Evolutionary conservation across 1,284 basidiomycete species (phyloP).

Genomic region (Melampsora abietis-canadensis): DNA sequence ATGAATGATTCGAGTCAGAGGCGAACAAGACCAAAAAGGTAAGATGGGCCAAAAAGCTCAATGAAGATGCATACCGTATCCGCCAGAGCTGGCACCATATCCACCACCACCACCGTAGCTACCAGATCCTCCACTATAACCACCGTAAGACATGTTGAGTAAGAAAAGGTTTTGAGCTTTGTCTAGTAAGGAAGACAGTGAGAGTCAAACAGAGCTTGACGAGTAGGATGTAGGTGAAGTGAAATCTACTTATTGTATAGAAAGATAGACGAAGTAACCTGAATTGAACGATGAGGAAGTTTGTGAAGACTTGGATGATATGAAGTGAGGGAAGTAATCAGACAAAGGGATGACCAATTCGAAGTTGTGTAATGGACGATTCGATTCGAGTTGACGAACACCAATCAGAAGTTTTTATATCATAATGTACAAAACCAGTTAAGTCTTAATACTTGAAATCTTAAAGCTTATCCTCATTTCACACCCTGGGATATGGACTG

Average conservation of each 20-base stretch:
- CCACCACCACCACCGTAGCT: constrained; percentile 4
- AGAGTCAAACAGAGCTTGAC: too few species aligned
- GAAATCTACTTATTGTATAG: neutral
- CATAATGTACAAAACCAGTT: too few species aligned
- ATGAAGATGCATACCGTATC: neutral
- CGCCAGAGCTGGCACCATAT: constrained; percentile 16
- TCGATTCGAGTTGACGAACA: neutral
- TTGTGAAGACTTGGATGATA: neutral
- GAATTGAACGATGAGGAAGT: too few species aligned
- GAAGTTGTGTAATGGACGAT: neutral
- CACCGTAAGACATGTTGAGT: constrained; percentile 40
- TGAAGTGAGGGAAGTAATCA: neutral
- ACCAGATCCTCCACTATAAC: constrained; percentile 25
- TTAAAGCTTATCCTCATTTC: too few species aligned
- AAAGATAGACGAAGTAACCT: neutral
- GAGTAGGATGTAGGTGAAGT: neutral
- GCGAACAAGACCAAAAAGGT: neutral
- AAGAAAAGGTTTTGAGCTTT: neutral
- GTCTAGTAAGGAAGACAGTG: neutral
- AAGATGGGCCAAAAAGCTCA: neutral
- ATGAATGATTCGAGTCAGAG: neutral
- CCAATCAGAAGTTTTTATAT: too few species aligned
- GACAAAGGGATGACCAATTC: neutral
- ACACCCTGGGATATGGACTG: too few species aligned
- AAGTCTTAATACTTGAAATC: too few species aligned